Base-by-base conservation (phyloP, 345 rosid genomes). In the Conringia planisiliqua region DNA sequence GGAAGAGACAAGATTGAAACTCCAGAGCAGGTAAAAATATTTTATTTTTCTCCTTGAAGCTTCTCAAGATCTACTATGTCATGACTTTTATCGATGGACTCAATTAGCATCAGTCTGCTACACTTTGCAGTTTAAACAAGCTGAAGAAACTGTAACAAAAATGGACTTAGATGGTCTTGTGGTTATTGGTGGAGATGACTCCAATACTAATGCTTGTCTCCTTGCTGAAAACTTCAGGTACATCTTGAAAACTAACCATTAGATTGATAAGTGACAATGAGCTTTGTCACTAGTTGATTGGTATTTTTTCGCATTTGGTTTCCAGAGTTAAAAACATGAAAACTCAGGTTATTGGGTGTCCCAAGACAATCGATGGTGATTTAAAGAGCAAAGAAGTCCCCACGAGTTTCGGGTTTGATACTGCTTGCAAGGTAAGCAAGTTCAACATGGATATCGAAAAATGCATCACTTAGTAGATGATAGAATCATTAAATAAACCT, bases 1-100 rank as follows among this genome's bases (percentile, higher is more conserved):
- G 97, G 98, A 54, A 86, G 98, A 78, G 99, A 95, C 91, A 95
- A 95, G 78, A 95, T 92, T 60, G 98, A 95, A 86, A 86, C 96
- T 63, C 97, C 97, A 29, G 97, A 90, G 65, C 99, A 92, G 90
- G 99, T 89, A 63, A 59, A n/a, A 17, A 10, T 4, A 11, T 43
- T 17, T 27, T 54, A 22, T 17, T 47, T 14, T 7, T 56, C 17
- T 54, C 18, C 9, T 54, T 52, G 17, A 26, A 5, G 44, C 20
- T 50, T 24, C 32, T 62, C 42, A 24, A 48, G 78, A 83, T 84
- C 71, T 64, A 84, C 54, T 22, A 7, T 62, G 58, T 16, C 6
- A n/a, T 33, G n/a, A 33, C 59, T 24, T 54, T 18, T 13, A 62
- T 24, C 26, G 20, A 33, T 33, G 40, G 14, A 58, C 42, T 58